Conservation (phyloP, 2,329 filamentous ascomycete species). For the Peltaster fructicola region DNA sequence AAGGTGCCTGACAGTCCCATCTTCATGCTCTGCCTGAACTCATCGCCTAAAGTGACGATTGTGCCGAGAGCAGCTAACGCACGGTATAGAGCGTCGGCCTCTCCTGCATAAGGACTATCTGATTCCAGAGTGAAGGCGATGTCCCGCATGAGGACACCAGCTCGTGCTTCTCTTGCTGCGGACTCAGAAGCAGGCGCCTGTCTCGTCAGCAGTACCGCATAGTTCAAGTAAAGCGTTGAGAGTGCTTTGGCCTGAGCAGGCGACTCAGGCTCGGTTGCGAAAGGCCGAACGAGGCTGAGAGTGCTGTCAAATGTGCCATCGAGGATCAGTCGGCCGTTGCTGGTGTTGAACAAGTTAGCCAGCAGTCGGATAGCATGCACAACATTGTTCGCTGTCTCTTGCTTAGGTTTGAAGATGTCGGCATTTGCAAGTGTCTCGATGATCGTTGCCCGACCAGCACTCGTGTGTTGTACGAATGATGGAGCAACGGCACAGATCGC, state of each 20-base stretch:
- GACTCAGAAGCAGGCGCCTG: conserved; percentile 13
- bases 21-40: conserved; percentile 40
- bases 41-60: conserved; percentile 42
- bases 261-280: conserved; percentile 34
- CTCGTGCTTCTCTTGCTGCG: conserved; percentile 14
- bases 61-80: conserved; percentile 72
- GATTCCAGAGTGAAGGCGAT: conserved; percentile 16
- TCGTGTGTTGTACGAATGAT: conserved; percentile 42
- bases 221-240: conserved; percentile 71
- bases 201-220: conserved; percentile 50
- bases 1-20: conserved; percentile 35
- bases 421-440: conserved; percentile 40
- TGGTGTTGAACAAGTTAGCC: conserved; percentile 65
- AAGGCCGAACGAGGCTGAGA: conserved; percentile 44
- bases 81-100: conserved; percentile 71
- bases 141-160: conserved; percentile 15
- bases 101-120: conserved; percentile 36
- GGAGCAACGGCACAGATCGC: conserved; percentile 61
- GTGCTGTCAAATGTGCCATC: conserved; percentile 42
- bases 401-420: conserved; percentile 38
- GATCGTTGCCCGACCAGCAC: conserved; percentile 37
- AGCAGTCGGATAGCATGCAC: conserved; percentile 76
- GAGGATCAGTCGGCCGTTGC: conserved; percentile 45
- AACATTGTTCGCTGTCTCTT: conserved; percentile 53
- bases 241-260: conserved; percentile 63